Conservation (phyloP, 192 early-diverging fungal genomes). For the Allomyces macrogynus region DNA sequence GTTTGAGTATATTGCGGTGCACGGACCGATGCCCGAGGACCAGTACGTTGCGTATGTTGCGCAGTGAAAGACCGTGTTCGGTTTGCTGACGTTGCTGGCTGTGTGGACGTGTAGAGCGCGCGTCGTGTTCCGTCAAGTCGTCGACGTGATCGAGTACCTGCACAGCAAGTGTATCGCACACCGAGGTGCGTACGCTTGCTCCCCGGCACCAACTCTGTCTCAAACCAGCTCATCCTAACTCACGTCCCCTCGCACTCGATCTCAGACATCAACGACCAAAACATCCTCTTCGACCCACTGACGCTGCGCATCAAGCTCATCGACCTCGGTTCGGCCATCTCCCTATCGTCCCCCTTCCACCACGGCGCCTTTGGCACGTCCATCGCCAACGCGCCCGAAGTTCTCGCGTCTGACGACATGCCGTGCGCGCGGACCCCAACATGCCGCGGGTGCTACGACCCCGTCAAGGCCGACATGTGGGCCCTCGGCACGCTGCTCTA, state of each 20-base stretch:
- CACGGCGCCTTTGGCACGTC: conserved; percentile 16
- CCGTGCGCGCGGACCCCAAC: no score
- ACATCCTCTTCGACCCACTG: conserved; percentile 22
- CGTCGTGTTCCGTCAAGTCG: conserved; percentile 19
- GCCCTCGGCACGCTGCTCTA: conserved; percentile 31
- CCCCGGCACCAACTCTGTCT: no score
- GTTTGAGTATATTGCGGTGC: conserved; percentile 26
- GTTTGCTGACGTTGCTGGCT: no score
- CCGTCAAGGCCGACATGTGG: conserved; percentile 32
- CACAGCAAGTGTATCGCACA: conserved; percentile 23
- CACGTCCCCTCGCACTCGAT: no score
- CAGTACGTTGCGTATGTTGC: no score
- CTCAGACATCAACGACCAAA: conserved; percentile 35
- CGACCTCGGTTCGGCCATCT: conserved; percentile 27
- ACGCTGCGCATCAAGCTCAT: conserved; percentile 21
- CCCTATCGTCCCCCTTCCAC: no score
- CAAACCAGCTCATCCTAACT: no score
- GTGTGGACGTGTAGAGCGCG: not conserved
- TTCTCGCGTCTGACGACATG: conserved; percentile 16
- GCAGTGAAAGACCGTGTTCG: no score
- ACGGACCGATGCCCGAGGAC: conserved; percentile 16
- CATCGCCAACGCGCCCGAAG: conserved; percentile 31
- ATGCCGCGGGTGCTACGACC: conserved; percentile 9
- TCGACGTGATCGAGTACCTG: conserved; percentile 17
- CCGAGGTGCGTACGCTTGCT: conserved; percentile 4